Evolutionary conservation across 1,284 basidiomycete species (phyloP).

Genomic region (Chalciporus piperatoides): DNA sequence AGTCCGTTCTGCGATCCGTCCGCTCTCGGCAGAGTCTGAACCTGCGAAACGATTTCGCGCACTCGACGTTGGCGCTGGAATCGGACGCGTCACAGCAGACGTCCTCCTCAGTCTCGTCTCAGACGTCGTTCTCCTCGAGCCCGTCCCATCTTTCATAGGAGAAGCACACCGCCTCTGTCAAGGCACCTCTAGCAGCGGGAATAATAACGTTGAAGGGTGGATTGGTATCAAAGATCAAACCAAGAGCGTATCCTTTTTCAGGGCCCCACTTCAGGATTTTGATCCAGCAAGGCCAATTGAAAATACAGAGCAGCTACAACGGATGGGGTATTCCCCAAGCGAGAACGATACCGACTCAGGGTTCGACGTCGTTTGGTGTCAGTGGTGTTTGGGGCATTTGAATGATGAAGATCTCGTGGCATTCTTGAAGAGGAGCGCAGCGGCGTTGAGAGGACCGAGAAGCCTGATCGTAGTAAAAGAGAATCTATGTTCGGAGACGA

Average conservation of each 20-base stretch:
- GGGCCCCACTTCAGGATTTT: constrained; percentile 74
- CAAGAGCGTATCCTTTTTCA: constrained; percentile 81
- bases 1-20: constrained; percentile 59
- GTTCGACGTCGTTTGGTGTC: constrained; percentile 88
- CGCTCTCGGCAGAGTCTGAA: constrained; percentile 13
- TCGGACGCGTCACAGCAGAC: constrained; percentile 85
- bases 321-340: constrained; percentile 53
- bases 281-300: constrained; percentile 55
- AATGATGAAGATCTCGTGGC: constrained; percentile 70
- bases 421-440: constrained; percentile 66
- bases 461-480: constrained; percentile 87
- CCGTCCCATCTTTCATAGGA: constrained; percentile 72
- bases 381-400: constrained; percentile 94
- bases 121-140: constrained; percentile 86
- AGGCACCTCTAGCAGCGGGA: constrained; percentile 19
- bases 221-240: constrained; percentile 57
- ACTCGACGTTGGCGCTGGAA: constrained; percentile 87
- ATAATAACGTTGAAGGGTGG: constrained; percentile 44
- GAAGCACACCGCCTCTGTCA: constrained; percentile 59
- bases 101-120: constrained; percentile 82
- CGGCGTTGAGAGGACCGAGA: constrained; percentile 47
- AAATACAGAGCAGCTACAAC: constrained; percentile 45
- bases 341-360: constrained; percentile 46
- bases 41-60: constrained; percentile 53
- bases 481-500: constrained; percentile 73